Base-by-base conservation (phyloP, 106 monocot genomes). In the Dioscorea dumetorum region DNA sequence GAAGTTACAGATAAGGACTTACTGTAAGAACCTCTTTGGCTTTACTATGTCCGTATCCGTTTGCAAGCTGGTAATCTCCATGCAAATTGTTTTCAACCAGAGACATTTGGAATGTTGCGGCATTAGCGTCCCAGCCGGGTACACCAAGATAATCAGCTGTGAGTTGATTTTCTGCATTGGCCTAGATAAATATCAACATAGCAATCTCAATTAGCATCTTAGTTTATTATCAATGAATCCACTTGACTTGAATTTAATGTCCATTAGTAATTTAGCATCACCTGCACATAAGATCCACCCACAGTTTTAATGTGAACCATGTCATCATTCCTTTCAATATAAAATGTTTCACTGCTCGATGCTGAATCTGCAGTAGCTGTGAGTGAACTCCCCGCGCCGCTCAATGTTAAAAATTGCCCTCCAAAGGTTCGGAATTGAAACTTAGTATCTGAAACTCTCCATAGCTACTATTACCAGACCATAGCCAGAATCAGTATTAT, bases 11-110 rank as follows among this genome's bases (percentile, higher is more conserved):
- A 66, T 49, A 19, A 53, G 28, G 23, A 24, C 83, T 74, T 77
- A 91, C 90, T 59, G 48, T 67, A 65, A 83, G 63, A 31, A 88
- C 71, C 16, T 85, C 58, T 69, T 56, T 77, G 49, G 88, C 92
- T 77, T 79, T 79, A 9, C 69, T 77, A 12, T 69, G 73, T 60
- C 83, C 83, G 79, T 79, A 86, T 19, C 86, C 93, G 70, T 93
- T 93, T 67, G 89, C 89, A 83, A 93, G 83, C 67, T 93, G 93
- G 69, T 79, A 86, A 67, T 93, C 93, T 63, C 93, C 93, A 73
- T 84, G 93, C 64, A 93, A 74, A 69, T 75, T 78, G 69, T 86
- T 89, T 31, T 77, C 71, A 74, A 72, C 60, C 58, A 89, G 81
- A 24, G 65, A 63, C 86, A 89, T 81, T 67, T 89, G 81, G 78